Evolutionary conservation across 2,329 filamentous ascomycete genomes (phyloP).

Genomic region (Fusarium nematophilum): DNA sequence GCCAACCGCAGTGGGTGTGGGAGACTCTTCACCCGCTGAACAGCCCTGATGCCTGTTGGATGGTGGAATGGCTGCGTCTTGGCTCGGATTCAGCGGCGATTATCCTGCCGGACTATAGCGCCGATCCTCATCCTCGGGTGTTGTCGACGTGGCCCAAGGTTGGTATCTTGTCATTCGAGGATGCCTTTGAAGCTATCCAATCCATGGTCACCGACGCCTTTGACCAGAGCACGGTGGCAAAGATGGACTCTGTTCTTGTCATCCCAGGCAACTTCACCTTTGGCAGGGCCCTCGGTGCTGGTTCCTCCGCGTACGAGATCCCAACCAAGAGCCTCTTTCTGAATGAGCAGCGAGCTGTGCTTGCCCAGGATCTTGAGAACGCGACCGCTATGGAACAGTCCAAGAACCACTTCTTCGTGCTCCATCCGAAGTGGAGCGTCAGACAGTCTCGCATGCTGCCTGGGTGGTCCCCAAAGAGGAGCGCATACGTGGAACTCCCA

Average conservation of each 20-base stretch:
- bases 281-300: background rate
- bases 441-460: constrained; percentile 19
- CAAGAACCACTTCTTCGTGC: background rate
- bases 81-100: constrained; percentile 1
- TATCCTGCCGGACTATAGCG: constrained; percentile 35
- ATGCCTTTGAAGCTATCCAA: background rate
- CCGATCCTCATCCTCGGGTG: constrained; percentile 18
- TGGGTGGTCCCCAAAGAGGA: background rate
- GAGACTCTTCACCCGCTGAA: constrained; percentile 34
- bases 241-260: constrained; percentile 10
- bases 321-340: background rate
- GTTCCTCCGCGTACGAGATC: background rate
- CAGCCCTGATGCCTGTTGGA: constrained; percentile 23
- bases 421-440: constrained; percentile 2
- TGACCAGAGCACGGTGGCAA: background rate
- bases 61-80: constrained; percentile 19
- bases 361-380: background rate
- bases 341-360: background rate
- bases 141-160: background rate
- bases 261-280: background rate
- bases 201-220: constrained; percentile 15
- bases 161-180: background rate
- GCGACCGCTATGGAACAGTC: no score
- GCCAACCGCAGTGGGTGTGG: constrained; percentile 21
- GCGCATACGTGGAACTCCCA: constrained; percentile 13